Evolutionary conservation across 73 alveolate species (phyloP), one percentile per base, ranked within the genome.

Genomic region (Tetrahymena malaccensis): DNA sequence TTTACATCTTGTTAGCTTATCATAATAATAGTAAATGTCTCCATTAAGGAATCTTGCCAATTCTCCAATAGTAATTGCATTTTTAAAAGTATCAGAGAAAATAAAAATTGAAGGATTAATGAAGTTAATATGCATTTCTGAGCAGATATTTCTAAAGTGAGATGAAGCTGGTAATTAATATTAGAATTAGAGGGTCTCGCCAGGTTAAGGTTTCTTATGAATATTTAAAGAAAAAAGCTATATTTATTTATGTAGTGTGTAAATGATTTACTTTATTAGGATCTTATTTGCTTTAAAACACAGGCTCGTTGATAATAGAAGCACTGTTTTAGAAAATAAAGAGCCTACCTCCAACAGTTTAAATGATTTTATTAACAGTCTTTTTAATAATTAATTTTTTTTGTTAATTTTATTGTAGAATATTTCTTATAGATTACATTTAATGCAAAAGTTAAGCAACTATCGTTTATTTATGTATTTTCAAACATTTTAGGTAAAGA

Each of bases 31-130:
- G 96, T 89, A 98, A 25, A 98, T 94, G 50, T 98, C 97, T 37
- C 99, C 99, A 70, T 97, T 97, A 22, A 98, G 84, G 55, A 94
- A 95, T 93, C 98, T 97, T 85, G 99, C 97, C 56, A 99, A 94
- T 93, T 98, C 99, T 95, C 97, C 96, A 37, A 98, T 83, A 27
- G 99, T 97, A 70, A 94, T 55, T 85, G 98, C 85, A 95, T 98
- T 98, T 85, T 97, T 97, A 96, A 94, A 99, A 85, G 94, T 85
- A 21, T 83, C 43, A 17, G 97, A 94, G 83, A 43, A 93, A n/a
- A 95, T 43, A 93, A 95, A 95, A 17, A 95, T 89, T 12, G 97
- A 95, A 35, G 97, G 95, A 50, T 93, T 35, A 33, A 95, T 95
- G 33, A 15, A 95, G 5, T 95, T 35, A 21, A 89, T 37, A 37